These are phyloP conservation scores for Mycosphaerelloides madeirae DNA, from an alignment of 2,329 filamentous ascomycete species.

Conservation along the genomic window DNA sequence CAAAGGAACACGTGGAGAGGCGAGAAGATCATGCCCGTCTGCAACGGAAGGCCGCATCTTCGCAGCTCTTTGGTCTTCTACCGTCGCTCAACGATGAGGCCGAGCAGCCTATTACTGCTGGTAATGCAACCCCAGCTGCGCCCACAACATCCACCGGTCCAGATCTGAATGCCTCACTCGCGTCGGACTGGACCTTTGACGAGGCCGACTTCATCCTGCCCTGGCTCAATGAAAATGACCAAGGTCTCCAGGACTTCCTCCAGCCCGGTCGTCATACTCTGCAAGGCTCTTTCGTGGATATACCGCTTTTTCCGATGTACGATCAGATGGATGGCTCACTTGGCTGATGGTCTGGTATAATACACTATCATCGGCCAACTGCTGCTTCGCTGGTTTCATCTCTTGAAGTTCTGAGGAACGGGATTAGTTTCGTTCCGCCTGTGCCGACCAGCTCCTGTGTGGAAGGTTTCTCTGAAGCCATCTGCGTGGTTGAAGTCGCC, in stretches of 20 bases:
- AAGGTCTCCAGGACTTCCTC: conserved; percentile 26
- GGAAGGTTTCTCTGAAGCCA: conserved; percentile 28
- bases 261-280: conserved; percentile 23
- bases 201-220: conserved; percentile 25
- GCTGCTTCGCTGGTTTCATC: conserved; percentile 41
- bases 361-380: conserved; percentile 5
- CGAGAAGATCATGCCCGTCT: conserved; percentile 19
- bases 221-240: conserved; percentile 25
- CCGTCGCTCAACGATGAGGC: neutral
- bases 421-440: conserved; percentile 51
- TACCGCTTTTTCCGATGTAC: conserved; percentile 26
- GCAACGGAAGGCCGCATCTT: conserved; percentile 25
- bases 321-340: conserved; percentile 17
- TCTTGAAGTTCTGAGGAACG: conserved; percentile 49
- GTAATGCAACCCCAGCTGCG: neutral
- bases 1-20: conserved; percentile 18
- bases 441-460: conserved; percentile 44
- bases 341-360: neutral
- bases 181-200: conserved; percentile 21
- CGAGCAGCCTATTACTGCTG: neutral
- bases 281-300: conserved; percentile 21
- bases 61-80: conserved; percentile 26
- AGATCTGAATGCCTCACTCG: no score
- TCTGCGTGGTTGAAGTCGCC: conserved; percentile 43
- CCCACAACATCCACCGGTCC: no score